phyloP scores from a whole-genome alignment of 306 rosid species.

The Datisca glomerata region DNA sequence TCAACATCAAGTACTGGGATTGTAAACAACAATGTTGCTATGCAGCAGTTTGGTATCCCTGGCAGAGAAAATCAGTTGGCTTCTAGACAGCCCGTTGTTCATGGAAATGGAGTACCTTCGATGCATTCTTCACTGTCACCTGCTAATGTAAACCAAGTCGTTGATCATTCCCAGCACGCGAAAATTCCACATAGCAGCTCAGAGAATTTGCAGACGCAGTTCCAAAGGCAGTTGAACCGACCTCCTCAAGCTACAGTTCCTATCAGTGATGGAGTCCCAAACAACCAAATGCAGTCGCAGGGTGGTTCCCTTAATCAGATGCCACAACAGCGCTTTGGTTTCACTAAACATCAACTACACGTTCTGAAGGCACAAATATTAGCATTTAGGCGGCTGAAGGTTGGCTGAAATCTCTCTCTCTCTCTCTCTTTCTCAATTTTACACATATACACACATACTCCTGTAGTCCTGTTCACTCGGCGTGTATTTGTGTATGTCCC shows the following conservation, averaged over 20 bases:
- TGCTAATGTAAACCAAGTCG: slow-evolving; percentile 33
- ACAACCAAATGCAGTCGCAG: slow-evolving; percentile 30
- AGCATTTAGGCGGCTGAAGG: slow-evolving; percentile 96
- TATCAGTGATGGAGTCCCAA: slow-evolving; percentile 44
- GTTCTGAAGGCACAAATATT: slow-evolving; percentile 96
- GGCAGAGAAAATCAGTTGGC: slow-evolving; percentile 73
- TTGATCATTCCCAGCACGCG: slow-evolving; percentile 39
- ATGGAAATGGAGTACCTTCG: slow-evolving; percentile 67
- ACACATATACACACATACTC: background rate
- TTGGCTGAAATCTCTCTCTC: slow-evolving; percentile 21
- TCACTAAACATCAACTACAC: slow-evolving; percentile 84
- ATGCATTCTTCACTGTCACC: slow-evolving; percentile 49
- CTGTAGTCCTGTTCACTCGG: too few species aligned
- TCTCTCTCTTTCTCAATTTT: slow-evolving; percentile 5
- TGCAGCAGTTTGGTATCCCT: slow-evolving; percentile 56
- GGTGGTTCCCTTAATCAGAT: slow-evolving; percentile 42
- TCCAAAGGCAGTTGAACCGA: slow-evolving; percentile 45
- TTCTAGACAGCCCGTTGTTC: slow-evolving; percentile 36
- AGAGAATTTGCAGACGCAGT: slow-evolving; percentile 45
- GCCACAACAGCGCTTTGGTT: slow-evolving; percentile 46
- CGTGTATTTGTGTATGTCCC: too few species aligned
- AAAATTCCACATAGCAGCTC: slow-evolving; percentile 37
- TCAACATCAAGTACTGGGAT: slow-evolving; percentile 34
- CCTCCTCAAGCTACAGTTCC: slow-evolving; percentile 45
- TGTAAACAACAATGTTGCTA: slow-evolving; percentile 35